These are phyloP conservation scores for Hippophae gyantsensis DNA, from an alignment of 306 rosid species.

Conservation along the genomic window DNA sequence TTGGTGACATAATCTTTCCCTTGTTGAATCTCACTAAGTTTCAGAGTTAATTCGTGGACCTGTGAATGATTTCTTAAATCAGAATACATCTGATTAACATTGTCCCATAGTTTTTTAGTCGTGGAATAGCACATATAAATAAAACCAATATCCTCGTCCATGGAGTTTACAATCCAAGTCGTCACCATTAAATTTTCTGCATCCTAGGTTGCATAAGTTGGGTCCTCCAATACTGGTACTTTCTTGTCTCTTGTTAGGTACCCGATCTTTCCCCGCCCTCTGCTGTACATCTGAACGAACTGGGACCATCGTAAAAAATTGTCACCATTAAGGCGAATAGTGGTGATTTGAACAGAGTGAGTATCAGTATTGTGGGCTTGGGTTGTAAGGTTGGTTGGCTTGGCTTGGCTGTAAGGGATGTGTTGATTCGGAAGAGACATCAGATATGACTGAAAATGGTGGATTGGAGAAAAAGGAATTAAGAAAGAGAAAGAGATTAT, in stretches of 20 bases:
- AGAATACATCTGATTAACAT: neutral
- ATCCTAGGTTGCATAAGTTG: neutral
- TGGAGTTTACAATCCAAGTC: neutral
- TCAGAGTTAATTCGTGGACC: neutral
- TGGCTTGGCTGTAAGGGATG: too few species aligned
- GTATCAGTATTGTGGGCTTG: too few species aligned
- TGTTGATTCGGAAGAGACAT: too few species aligned
- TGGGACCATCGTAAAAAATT: neutral
- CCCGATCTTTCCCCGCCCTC: neutral
- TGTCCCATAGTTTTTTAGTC: neutral
- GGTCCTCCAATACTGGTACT: neutral
- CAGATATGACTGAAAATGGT: too few species aligned
- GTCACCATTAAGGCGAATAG: neutral
- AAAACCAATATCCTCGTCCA: neutral
- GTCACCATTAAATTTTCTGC: neutral
- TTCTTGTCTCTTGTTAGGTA: neutral
- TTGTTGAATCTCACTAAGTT: neutral
- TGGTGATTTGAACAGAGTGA: too few species aligned
- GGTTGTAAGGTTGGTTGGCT: too few species aligned
- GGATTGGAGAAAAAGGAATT: too few species aligned
- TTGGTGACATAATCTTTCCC: neutral
- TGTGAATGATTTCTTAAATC: neutral
- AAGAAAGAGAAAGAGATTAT: too few species aligned
- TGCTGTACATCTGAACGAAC: neutral
- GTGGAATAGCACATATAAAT: neutral